These are phyloP conservation scores for Teunomyces pallodes DNA, from an alignment of 805 yeast species.

Conservation along the genomic window DNA sequence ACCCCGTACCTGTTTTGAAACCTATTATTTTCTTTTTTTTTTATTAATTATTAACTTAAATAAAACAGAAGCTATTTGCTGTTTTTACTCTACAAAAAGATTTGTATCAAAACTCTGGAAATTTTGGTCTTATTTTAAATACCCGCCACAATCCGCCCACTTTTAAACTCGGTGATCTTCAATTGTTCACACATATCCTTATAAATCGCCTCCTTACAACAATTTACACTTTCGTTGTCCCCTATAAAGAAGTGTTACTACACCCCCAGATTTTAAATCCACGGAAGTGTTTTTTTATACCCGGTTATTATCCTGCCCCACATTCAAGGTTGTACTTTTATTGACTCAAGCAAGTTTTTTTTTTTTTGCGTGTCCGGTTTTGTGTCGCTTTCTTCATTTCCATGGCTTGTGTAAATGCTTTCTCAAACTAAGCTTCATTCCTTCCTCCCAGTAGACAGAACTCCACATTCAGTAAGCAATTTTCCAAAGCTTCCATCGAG, in stretches of 20 bases:
- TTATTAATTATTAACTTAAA: neutral
- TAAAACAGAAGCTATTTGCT: neutral
- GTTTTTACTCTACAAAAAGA: neutral
- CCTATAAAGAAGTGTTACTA: too few relatives aligned
- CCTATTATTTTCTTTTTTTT: neutral
- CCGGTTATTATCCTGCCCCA: neutral
- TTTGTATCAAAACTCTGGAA: neutral
- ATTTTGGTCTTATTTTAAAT: neutral
- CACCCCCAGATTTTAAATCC: too few relatives aligned
- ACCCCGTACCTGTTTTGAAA: neutral
- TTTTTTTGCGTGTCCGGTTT: neutral
- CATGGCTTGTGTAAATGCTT: conserved; percentile 2
- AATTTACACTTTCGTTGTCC: neutral
- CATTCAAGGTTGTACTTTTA: neutral
- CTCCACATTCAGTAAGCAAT: neutral
- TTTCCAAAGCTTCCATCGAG: neutral
- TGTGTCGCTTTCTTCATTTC: neutral
- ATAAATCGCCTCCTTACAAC: neutral
- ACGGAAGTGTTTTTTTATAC: neutral
- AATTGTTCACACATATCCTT: neutral
- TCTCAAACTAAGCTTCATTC: conserved; percentile 1
- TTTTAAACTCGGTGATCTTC: neutral
- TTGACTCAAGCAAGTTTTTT: neutral
- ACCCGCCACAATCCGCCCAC: neutral
- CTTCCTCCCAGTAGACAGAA: neutral